Base-by-base conservation (phyloP, 805 yeast species). In the Pichia exigua region DNA sequence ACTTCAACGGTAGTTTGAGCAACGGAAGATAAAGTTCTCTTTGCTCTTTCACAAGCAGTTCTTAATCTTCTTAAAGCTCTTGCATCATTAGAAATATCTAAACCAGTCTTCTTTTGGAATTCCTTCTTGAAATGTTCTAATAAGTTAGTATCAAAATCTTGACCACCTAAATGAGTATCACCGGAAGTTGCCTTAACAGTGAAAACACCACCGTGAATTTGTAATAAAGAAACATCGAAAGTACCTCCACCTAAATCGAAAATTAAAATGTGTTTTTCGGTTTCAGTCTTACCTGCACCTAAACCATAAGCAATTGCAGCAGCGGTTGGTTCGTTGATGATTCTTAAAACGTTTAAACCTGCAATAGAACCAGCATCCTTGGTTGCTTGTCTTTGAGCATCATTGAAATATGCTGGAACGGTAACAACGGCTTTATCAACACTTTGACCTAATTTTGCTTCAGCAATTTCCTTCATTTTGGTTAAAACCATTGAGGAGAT, bases 81-180 rank as follows among this genome's bases (percentile, higher is more conserved):
- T 66, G 95, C 85, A 73, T 92, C 95, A 57, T 74, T 74, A 57
- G 95, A 82, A 73, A 92, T 82, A 76, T 92, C 97, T 71, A 79
- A 76, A 77, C 91, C 91, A 69, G 91, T 81, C 86, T 92, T 91
- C 83, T 90, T 87, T 61, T 68, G 68, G 89, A 92, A 92, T 71
- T 91, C 97, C 66, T 82, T 80, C 77, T 84, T 82, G 83, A 92
- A 92, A 81, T 82, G 88, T 75, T 83, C 92, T 63, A 91, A 86
- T 71, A 92, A 80, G 85, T 91, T 87, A 80, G 90, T 85, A 78
- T 91, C 98, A 75, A 91, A 91, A 78, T 91, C 98, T 81, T 91
- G 96, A 82, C 98, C 98, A 83, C 98, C 98, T 78, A 91, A 85
- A 77, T 91, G 98, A 65, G 98, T 91, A 79, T 91, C 97, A 88